Evolutionary conservation across 805 yeast genomes (phyloP), one percentile per base, ranked within the genome.

Genomic region (Candida sphagnicola): DNA sequence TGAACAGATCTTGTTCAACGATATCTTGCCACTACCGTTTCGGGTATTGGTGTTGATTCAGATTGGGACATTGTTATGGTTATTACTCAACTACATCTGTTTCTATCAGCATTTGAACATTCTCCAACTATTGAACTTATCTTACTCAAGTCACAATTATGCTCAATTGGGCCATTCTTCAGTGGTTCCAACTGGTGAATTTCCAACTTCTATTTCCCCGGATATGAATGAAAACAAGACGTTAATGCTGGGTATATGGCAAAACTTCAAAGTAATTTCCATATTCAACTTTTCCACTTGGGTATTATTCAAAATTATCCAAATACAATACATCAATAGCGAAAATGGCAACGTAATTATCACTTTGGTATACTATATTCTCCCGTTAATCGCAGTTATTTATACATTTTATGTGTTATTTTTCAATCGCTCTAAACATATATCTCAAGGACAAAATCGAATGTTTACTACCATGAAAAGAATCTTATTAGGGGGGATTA

Each of bases 401-500:
- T 44, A 31, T 23, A 31, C 34, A 8, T 17, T 41, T 5, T 44
- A 40, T 28, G 33, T 34, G 17, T 8, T 48, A 8, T 48, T 48
- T 33, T 41, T 37, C 29, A 35, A 35, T 11, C 19, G 39, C 10
- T 23, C 33, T 4, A 12, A 15, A 6, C 31, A 19, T 12, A 40
- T 19, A 8, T 38, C 16, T 13, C 18, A n/a, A 12, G 70, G 76
- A 2, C 67, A 61, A 40, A 43, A 46, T 37, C 56, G 87, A 28
- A 58, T 81, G 14, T 54, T 64, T 31, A 52, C 70, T 15, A 75
- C 86, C 0, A 46, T 80, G 28, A 62, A 61, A 37, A 64, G 95
- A 37, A 65, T 85, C 3, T 36, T 73, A 4, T 36, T 54, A 2
- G 95, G 95, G 2, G 67, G 71, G 2, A 78, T 87, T 23, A 82